Percentiles rank a stretch among this genome's conserved stretches.
Evolutionary conservation across 2,329 filamentous ascomycete species (phyloP).

Genomic region (Fusarium sambucinum): DNA sequence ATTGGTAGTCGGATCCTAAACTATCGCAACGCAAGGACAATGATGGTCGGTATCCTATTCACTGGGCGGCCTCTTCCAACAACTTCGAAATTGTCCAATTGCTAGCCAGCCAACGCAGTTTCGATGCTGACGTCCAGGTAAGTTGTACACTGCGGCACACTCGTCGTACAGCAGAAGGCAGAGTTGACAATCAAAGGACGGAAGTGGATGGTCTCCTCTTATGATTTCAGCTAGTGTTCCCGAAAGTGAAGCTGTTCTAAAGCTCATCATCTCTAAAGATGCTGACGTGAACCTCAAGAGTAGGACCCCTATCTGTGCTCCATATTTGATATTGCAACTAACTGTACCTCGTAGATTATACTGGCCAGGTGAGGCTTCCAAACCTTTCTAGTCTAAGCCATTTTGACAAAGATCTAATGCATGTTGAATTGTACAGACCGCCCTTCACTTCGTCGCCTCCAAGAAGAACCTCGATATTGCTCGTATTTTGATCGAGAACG

Average conservation of each 20-base stretch:
- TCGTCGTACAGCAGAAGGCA: not conserved
- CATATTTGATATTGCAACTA: not conserved
- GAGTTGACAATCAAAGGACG: constrained; percentile 65
- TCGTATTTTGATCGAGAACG: constrained; percentile 78
- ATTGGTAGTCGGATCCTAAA: constrained; percentile 79
- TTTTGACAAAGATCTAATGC: not conserved
- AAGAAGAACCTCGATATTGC: constrained; percentile 89
- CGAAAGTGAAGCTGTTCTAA: constrained; percentile 76
- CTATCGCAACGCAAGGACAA: constrained; percentile 79
- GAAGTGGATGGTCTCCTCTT: constrained; percentile 82
- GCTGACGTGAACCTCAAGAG: constrained; percentile 82
- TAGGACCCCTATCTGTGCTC: constrained; percentile 48
- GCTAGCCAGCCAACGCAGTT: constrained; percentile 76
- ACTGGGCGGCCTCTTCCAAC: constrained; percentile 94
- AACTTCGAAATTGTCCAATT: constrained; percentile 79
- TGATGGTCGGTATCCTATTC: constrained; percentile 89
- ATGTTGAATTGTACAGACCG: constrained; percentile 68
- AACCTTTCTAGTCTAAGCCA: not conserved
- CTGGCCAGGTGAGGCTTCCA: constrained; percentile 66
- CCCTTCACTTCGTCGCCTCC: constrained; percentile 90
- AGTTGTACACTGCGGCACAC: not conserved
- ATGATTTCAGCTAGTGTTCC: constrained; percentile 85
- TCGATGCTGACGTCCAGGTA: constrained; percentile 87
- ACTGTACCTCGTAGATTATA: constrained; percentile 64
- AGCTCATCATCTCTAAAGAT: constrained; percentile 74